phyloP scores from a whole-genome alignment of 805 yeast genomes.

The Candida xyloterini region DNA sequence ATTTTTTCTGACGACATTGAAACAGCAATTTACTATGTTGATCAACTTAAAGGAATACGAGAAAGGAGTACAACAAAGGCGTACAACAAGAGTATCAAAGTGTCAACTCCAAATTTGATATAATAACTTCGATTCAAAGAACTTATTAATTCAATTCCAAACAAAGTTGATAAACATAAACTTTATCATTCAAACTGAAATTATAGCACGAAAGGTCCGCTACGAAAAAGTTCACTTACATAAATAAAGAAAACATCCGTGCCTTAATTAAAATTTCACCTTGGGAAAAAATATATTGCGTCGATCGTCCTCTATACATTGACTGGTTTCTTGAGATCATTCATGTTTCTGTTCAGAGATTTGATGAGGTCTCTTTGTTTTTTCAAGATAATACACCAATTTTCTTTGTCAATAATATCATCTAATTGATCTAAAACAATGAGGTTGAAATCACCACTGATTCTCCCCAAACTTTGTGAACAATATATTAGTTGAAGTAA shows the following conservation, averaged over 20 bases:
- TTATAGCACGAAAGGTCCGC: slow-evolving; percentile 4
- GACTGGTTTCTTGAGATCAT: neutral
- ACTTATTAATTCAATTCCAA: neutral
- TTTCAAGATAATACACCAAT: slow-evolving; percentile 42
- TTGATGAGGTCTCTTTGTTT: slow-evolving; percentile 41
- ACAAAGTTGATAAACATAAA: slow-evolving; percentile 5
- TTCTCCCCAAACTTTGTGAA: slow-evolving; percentile 76
- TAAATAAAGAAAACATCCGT: slow-evolving; percentile 4
- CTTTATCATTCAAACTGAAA: slow-evolving; percentile 5
- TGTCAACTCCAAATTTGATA: neutral
- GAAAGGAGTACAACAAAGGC: too few relatives aligned
- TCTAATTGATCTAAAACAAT: slow-evolving; percentile 41
- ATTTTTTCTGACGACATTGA: slow-evolving; percentile 1
- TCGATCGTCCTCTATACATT: neutral
- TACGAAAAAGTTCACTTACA: slow-evolving; percentile 3
- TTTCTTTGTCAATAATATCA: slow-evolving; percentile 33
- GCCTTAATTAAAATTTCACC: neutral
- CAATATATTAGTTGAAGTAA: slow-evolving; percentile 84
- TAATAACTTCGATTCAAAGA: neutral
- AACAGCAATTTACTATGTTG: slow-evolving; percentile 2
- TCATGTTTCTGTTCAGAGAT: slow-evolving; percentile 20
- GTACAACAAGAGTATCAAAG: neutral
- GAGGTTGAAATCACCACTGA: slow-evolving; percentile 66
- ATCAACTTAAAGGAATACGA: too few relatives aligned
- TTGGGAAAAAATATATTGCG: too few relatives aligned